Evolutionary conservation across 305 asterid species (phyloP), one percentile per base, ranked within the genome.

Genomic region (Fraxinus xanthoxyloides): DNA sequence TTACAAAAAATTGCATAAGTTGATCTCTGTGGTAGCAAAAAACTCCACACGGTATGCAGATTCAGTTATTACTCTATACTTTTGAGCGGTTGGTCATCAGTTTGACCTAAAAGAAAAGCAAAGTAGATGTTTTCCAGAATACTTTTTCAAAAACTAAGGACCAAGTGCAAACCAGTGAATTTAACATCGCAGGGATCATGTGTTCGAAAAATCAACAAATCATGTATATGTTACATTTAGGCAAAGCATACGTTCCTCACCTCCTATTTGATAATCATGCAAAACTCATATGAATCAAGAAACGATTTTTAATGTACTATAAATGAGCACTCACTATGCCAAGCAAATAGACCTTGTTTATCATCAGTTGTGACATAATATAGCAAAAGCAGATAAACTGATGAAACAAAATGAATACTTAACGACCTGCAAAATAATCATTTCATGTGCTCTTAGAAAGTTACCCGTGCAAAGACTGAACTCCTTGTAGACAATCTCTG

Each of bases 401-500:
- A 70, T 30, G 43, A 70, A 30, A 31, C 75, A 70, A 70, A 70
- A 70, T 17, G 19, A 70, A 70, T 70, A 70, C 75, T 30, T 70
- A 28, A 70, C 0, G 26, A 31, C 34, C 75, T 31, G 75, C 10
- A 81, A 35, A 54, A 80, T 75, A 70, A 77, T 4, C 40, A 77
- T 61, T 56, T 21, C 23, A 28, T 65, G 75, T 67, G 76, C 73
- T 86, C 75, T 72, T 75, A 77, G 83, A 78, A 79, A 77, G 48
- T 88, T 90, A 94, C 98, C 98, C 98, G 67, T 91, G 98, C 36
- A 86, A 82, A 77, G 95, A 87, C 34, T 97, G 95, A 87, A 89
- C 84, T 88, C 92, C 88, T 70, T 86, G 97, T 72, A 86, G 75
- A 84, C 87, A 86, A 82, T 82, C 88, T 76, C 87, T 88, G 79